Evolutionary conservation across 768 basidiomycete species (phyloP), one percentile per base, ranked within the genome.

Genomic region (Nidularia pulvinata): DNA sequence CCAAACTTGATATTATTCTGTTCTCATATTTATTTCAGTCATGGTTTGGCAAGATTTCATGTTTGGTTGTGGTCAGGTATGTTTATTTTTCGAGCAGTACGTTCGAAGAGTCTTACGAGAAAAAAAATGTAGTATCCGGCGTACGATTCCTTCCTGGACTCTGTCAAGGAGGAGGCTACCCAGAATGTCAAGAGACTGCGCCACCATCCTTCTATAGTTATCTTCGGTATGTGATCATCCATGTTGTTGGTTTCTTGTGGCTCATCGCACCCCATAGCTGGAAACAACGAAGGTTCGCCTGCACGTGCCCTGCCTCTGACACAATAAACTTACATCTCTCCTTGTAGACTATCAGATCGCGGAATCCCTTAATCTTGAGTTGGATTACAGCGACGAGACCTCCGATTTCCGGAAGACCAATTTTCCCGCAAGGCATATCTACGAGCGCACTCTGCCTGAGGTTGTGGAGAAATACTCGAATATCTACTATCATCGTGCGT

Each of bases 11-110:
- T 19, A 19, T 19, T 19, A 19, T 19, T 19, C 19, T 19, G 19
- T 19, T 19, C 19, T 19, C 19, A 19, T 19, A 19, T 19, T 19
- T 19, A 19, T 19, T 19, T 19, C 64, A 85, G 84, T 98, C 46
- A 77, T 97, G 33, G 94, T 97, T 32, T 97, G 95, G 95, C 95
- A 97, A 72, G 96, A 98, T 70, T 95, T 97, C 69, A 89, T 92
- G 88, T 98, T 98, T 67, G 94, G 88, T 33, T 97, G 95, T 66
- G 95, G 95, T 32, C 91, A 93, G 76, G 89, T 90, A 55, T 13
- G 72, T 59, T 52, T 46, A 32, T 32, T 19, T 33, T 19, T 35
- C 14, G 6, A 34, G 19, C 45, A 25, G 58, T 5, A 33, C 57
- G 52, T 53, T 33, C 43, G 45, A 33, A 55, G 30, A 19, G 33